Evolutionary conservation across 2,329 filamentous ascomycete genomes (phyloP).

Genomic region (Colletotrichum liaoningense): DNA sequence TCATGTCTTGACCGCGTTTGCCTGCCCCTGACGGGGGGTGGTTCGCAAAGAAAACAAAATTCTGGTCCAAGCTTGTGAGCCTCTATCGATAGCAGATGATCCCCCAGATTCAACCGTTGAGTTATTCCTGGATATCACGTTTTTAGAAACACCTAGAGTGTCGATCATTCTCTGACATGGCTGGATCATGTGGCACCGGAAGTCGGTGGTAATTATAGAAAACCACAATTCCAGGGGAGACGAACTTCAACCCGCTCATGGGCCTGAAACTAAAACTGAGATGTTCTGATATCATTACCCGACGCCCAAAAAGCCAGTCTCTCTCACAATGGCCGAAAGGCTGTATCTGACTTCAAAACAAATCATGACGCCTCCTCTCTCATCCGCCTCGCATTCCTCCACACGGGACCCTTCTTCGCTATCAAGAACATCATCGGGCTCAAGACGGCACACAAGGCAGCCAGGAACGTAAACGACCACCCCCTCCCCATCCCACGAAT

Average conservation of each 20-base stretch:
- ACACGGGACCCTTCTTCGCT: constrained; percentile 59
- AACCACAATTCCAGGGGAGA: not conserved
- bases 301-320: not conserved
- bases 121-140: not conserved
- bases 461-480: constrained; percentile 72
- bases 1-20: not conserved
- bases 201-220: not conserved
- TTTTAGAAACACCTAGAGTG: not conserved
- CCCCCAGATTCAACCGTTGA: not conserved
- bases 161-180: not conserved
- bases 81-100: not conserved
- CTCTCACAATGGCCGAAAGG: not conserved
- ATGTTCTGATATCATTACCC: not conserved
- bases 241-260: not conserved
- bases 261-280: not conserved
- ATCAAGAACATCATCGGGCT: constrained; percentile 63
- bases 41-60: not conserved
- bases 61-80: not conserved
- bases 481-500: constrained; percentile 67
- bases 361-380: constrained; percentile 37
- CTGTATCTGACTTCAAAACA: not conserved
- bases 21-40: not conserved
- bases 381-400: constrained; percentile 62
- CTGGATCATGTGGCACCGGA: not conserved
- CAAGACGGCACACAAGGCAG: constrained; percentile 59